Percentiles rank a stretch among this genome's conserved stretches.
Evolutionary conservation across 2,329 filamentous ascomycete species (phyloP).

Genomic region (Monosporascus sp.): DNA sequence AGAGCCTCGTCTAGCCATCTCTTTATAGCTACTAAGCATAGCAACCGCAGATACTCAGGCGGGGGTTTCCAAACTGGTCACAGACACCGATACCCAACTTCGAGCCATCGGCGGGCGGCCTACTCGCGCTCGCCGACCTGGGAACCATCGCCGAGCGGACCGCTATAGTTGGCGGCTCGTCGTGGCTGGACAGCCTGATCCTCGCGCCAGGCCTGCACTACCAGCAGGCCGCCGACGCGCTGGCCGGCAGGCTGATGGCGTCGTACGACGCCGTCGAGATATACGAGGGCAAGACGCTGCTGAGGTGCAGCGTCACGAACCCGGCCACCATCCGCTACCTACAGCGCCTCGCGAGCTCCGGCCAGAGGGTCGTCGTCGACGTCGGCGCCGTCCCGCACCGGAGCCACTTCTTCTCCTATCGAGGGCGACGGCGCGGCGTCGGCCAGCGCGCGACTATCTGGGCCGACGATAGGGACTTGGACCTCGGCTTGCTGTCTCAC

Average conservation of each 20-base stretch:
- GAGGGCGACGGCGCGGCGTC: constrained; percentile 19
- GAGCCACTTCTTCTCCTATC: constrained; percentile 14
- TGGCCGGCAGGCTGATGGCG: constrained; percentile 37
- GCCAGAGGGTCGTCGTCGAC: constrained; percentile 50
- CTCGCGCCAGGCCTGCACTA: constrained; percentile 57
- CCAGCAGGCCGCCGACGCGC: constrained; percentile 49
- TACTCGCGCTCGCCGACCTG: constrained; percentile 55
- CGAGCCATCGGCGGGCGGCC: constrained; percentile 44
- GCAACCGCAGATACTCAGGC: constrained; percentile 10
- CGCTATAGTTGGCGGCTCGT: constrained; percentile 49
- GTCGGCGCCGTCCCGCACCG: constrained; percentile 48
- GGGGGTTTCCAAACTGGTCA: constrained; percentile 36
- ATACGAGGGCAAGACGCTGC: constrained; percentile 22
- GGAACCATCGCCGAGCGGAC: constrained; percentile 51
- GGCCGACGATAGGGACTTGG: constrained; percentile 22
- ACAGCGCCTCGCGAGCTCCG: constrained; percentile 49
- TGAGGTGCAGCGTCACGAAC: constrained; percentile 38
- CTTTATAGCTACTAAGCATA: too few relatives aligned
- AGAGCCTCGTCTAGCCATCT: too few relatives aligned
- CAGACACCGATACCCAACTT: constrained; percentile 40
- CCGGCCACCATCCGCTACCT: constrained; percentile 49
- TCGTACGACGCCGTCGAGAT: constrained; percentile 35
- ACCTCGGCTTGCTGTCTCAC: constrained; percentile 41
- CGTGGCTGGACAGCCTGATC: constrained; percentile 50
- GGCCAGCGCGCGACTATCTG: constrained; percentile 23